Percentiles rank a stretch among this genome's conserved stretches.
Evolutionary conservation across 176 grass and related monocot species (phyloP).

Genomic region (Pontederia paniculata): DNA sequence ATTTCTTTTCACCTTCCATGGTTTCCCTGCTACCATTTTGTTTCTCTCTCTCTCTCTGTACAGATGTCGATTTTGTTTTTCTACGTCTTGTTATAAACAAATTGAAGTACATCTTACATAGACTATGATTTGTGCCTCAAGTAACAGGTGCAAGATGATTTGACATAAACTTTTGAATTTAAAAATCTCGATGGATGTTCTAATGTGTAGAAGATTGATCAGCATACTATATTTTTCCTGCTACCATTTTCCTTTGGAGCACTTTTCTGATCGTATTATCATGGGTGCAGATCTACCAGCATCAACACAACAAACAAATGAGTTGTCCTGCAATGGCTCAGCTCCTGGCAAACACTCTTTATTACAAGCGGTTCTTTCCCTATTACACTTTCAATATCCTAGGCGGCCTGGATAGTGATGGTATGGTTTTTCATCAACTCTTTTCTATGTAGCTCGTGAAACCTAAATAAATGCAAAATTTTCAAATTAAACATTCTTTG

Average conservation of each 20-base stretch:
- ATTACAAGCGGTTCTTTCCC: constrained; percentile 97
- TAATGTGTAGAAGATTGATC: too few species aligned
- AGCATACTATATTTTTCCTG: too few species aligned
- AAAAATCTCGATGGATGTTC: too few species aligned
- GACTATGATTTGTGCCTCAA: too few species aligned
- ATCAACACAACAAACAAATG: constrained; percentile 99
- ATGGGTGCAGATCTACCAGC: constrained; percentile 66
- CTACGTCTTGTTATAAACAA: too few species aligned
- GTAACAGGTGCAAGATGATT: too few species aligned
- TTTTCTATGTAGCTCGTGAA: background rate
- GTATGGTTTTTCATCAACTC: constrained; percentile 17
- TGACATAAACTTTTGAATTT: too few species aligned
- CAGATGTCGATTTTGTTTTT: too few species aligned
- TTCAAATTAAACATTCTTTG: background rate
- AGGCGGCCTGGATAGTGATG: constrained; percentile 87
- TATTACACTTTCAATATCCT: constrained; percentile 96
- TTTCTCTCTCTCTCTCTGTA: too few species aligned
- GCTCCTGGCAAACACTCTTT: constrained; percentile 83
- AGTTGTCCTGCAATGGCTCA: constrained; percentile 95
- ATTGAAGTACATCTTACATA: too few species aligned
- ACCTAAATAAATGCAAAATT: background rate
- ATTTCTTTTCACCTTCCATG: too few species aligned
- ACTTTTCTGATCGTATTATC: constrained; percentile 1
- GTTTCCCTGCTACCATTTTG: too few species aligned
- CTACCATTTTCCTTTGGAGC: background rate